Conservation (phyloP, 2,329 filamentous ascomycete genomes). For the Talaromyces marneffei region DNA sequence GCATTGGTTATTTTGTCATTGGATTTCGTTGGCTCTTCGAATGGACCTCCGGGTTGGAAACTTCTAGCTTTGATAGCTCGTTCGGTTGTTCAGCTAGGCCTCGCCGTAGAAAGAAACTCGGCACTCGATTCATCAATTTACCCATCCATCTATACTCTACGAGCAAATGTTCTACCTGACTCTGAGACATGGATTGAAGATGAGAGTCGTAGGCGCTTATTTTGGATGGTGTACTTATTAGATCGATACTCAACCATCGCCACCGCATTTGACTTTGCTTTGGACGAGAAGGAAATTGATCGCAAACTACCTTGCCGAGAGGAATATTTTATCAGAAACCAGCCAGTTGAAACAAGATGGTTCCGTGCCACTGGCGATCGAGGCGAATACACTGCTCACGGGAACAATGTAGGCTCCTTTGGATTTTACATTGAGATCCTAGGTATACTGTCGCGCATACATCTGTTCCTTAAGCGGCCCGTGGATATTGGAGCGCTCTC, state of each 20-base stretch:
- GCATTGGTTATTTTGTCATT: conserved; percentile 81
- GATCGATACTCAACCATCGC: conserved; percentile 87
- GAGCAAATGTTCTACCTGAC: conserved; percentile 78
- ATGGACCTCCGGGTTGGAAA: conserved; percentile 89
- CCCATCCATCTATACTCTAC: conserved; percentile 80
- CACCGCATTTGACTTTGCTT: conserved; percentile 84
- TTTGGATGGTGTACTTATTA: conserved; percentile 91
- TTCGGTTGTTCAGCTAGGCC: conserved; percentile 78
- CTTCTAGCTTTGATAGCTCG: conserved; percentile 82
- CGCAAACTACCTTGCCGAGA: conserved; percentile 80
- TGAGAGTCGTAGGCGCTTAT: conserved; percentile 73
- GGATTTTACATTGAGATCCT: conserved; percentile 87
- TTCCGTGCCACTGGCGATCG: conserved; percentile 54
- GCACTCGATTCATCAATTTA: conserved; percentile 71
- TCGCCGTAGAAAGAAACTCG: conserved; percentile 77
- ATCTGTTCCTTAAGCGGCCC: conserved; percentile 80
- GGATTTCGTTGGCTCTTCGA: conserved; percentile 78
- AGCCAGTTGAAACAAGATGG: conserved; percentile 77
- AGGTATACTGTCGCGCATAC: conserved; percentile 78
- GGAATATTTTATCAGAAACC: conserved; percentile 76
- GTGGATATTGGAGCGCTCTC: conserved; percentile 79
- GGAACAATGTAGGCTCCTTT: conserved; percentile 80
- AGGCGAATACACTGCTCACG: conserved; percentile 61
- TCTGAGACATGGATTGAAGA: conserved; percentile 83
- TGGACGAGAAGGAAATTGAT: conserved; percentile 86